A percentile compares a stretch with the other conserved stretches of the same genome.
Conservation (phyloP, 768 basidiomycete species). For the Boletus huronensis region DNA sequence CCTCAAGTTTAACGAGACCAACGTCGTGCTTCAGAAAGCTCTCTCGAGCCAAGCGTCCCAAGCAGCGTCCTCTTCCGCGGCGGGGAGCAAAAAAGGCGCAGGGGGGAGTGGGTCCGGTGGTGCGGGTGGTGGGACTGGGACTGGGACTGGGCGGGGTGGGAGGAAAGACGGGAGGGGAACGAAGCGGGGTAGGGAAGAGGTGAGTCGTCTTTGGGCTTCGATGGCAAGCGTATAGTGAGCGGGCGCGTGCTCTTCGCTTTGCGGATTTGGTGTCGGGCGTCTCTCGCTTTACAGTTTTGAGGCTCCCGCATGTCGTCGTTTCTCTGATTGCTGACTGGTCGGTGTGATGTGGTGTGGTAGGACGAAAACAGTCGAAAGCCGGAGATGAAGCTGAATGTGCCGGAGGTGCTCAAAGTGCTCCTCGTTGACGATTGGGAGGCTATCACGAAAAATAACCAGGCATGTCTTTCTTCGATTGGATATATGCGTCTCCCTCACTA, state of each 20-base stretch:
- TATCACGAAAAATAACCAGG: constrained; percentile 93
- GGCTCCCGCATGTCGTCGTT: not conserved
- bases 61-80: constrained; percentile 36
- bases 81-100: constrained; percentile 26
- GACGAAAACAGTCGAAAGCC: constrained; percentile 77
- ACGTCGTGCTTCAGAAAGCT: constrained; percentile 71
- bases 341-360: constrained; percentile 32
- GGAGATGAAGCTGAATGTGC: constrained; percentile 87
- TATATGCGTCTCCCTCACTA: not conserved
- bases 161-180: constrained; percentile 66
- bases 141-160: constrained; percentile 30
- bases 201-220: constrained; percentile 29
- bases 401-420: constrained; percentile 83
- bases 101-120: constrained; percentile 26
- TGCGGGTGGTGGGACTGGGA: constrained; percentile 20
- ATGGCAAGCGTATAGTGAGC: not conserved
- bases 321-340: not conserved
- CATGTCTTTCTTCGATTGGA: constrained; percentile 25
- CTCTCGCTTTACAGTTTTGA: not conserved
- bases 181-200: constrained; percentile 74
- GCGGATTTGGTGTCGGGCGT: not conserved
- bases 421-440: constrained; percentile 98
- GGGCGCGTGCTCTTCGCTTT: not conserved
- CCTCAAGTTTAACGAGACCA: constrained; percentile 80
- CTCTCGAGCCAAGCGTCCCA: constrained; percentile 48